A percentile compares a stretch with the other conserved stretches of the same genome.
phyloP scores from a whole-genome alignment of 139 green algal genomes.

The Trebouxia sp. region DNA sequence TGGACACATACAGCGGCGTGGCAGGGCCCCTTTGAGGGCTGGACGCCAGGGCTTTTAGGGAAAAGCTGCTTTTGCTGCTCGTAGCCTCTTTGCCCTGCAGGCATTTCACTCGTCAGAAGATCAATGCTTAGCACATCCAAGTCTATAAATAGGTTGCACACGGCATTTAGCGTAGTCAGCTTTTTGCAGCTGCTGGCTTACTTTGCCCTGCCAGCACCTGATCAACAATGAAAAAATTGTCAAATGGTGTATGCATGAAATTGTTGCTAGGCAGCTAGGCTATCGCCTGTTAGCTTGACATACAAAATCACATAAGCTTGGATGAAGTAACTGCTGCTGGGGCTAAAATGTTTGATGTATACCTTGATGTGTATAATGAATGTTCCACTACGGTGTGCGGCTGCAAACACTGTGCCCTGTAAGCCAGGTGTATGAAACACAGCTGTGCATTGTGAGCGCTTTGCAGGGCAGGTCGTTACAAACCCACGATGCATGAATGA shows the following conservation, averaged over 20 bases:
- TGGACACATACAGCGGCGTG: slow-evolving; percentile 28
- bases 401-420: slow-evolving; percentile 54
- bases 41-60: slow-evolving; percentile 17
- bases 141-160: background rate
- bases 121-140: too few species aligned
- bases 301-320: too few species aligned
- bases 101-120: background rate
- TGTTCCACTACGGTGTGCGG: slow-evolving; percentile 55
- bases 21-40: slow-evolving; percentile 28
- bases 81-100: slow-evolving; percentile 49
- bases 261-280: too few species aligned
- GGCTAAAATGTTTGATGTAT: background rate
- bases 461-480: background rate
- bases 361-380: slow-evolving; percentile 78
- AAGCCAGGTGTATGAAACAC: slow-evolving; percentile 64
- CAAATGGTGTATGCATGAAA: too few species aligned
- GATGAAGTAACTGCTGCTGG: background rate
- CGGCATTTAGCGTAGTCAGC: background rate
- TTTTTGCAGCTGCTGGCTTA: too few species aligned
- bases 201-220: too few species aligned
- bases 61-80: slow-evolving; percentile 37
- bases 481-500: background rate
- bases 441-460: slow-evolving; percentile 33
- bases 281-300: too few species aligned
- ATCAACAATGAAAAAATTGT: too few species aligned